These are phyloP conservation scores for Rhizoclosmatium globosum DNA, from an alignment of 192 early-diverging fungal genomes.

Conservation along the genomic window DNA sequence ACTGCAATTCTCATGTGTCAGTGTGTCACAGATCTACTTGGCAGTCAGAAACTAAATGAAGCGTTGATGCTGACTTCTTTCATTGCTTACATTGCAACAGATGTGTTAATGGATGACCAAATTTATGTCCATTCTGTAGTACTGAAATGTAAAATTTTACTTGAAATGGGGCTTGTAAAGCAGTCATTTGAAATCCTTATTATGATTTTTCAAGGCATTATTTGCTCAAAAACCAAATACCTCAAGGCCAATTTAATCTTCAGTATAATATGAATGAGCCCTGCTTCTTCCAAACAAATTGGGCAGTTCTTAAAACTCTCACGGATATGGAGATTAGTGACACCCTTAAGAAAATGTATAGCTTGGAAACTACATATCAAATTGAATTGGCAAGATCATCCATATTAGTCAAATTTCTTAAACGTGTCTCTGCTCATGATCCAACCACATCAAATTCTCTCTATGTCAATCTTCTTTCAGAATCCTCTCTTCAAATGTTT, in stretches of 20 bases:
- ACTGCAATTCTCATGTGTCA: neutral
- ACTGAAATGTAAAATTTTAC: constrained; percentile 3
- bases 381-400: neutral
- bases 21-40: neutral
- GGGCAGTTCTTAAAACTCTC: neutral
- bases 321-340: constrained; percentile 2
- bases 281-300: constrained; percentile 10
- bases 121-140: neutral
- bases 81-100: constrained; percentile 4
- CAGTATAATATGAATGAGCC: neutral
- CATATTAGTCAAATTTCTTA: neutral
- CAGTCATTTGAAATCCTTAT: neutral
- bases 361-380: neutral
- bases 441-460: constrained; percentile 6
- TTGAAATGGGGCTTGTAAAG: constrained; percentile 16
- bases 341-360: constrained; percentile 4
- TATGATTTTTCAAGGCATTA: neutral
- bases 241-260: neutral
- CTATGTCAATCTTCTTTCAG: neutral
- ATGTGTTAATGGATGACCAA: constrained; percentile 21
- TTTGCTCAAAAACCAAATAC: constrained; percentile 11
- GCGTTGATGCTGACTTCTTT: constrained; percentile 16
- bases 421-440: constrained; percentile 10
- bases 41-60: neutral
- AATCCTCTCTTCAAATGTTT: neutral